These are phyloP conservation scores for Suillus ampliporus DNA, from an alignment of 768 basidiomycete genomes.

Conservation along the genomic window DNA sequence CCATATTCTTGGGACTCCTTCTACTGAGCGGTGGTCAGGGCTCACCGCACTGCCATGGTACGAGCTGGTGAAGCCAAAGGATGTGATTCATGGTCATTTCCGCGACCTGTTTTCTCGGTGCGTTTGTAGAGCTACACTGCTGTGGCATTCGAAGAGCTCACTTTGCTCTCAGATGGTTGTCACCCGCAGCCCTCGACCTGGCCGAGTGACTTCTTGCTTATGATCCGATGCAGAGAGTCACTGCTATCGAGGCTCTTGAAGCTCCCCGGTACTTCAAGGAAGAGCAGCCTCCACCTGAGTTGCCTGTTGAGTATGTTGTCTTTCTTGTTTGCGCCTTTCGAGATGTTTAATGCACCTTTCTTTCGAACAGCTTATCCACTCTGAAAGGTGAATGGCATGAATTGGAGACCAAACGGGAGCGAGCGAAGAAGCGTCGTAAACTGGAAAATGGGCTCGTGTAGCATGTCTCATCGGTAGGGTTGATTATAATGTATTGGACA, in stretches of 20 bases:
- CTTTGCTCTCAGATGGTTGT: constrained; percentile 68
- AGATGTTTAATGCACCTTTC: constrained; percentile 11
- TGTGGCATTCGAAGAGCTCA: constrained; percentile 6
- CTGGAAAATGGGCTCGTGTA: constrained; percentile 49
- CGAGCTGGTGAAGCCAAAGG: constrained; percentile 93
- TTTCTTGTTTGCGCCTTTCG: neutral
- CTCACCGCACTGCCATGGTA: constrained; percentile 93
- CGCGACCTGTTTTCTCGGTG: constrained; percentile 85
- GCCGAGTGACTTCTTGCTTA: constrained; percentile 83
- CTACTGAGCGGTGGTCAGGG: constrained; percentile 79
- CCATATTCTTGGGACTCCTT: constrained; percentile 91
- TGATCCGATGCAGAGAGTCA: constrained; percentile 77
- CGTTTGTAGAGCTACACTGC: constrained; percentile 19
- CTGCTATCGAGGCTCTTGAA: constrained; percentile 80
- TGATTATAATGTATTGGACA: constrained; percentile 35
- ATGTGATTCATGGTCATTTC: constrained; percentile 74
- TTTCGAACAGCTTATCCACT: constrained; percentile 62
- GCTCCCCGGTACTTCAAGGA: constrained; percentile 84
- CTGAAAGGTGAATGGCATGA: constrained; percentile 98
- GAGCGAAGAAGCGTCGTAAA: constrained; percentile 79
- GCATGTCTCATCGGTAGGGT: constrained; percentile 12
- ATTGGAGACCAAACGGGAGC: constrained; percentile 91
- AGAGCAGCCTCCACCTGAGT: constrained; percentile 75
- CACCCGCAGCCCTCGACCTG: constrained; percentile 84
- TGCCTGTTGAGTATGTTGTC: constrained; percentile 75